Base-by-base conservation (phyloP, 106 monocot genomes). In the Allium sativum region DNA sequence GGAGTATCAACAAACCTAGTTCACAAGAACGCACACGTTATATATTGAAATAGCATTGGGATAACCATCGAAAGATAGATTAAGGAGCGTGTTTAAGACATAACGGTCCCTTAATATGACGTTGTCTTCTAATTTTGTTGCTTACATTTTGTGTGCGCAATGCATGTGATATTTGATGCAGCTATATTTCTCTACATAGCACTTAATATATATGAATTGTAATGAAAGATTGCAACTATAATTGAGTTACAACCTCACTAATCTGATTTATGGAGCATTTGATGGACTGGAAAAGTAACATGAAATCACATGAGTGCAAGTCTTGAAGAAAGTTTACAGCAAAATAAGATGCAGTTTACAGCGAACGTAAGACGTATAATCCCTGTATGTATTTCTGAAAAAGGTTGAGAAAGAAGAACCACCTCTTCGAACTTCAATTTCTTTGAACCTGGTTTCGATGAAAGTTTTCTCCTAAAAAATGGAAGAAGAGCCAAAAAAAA, bases 341-440 rank as follows among this genome's bases (percentile, higher is more conserved):
- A 41, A 7, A 9, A 15, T 13, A 20, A 7, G 14, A 31, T n/a
- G 58, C 17, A 6, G 1, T 58, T 14, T 12, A 58, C 40, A 11
- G 3, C 14, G 14, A 58, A 17, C 17, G 3, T 0, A 41, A 18
- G 45, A 44, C 1, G 18, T 45, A 40, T 7, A 42, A 45, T 12
- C 5, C 45, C 45, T 42, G 44, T 17, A 45, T 61, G 45, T 61
- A 18, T 61, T 44, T 44, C 41, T 5, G 58, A 40, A 7, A 7
- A 44, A 61, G 8, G 7, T 18, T 41, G 11, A 44, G 21, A 18
- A 44, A 61, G 43, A 42, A 59, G 20, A n/a, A 42, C 44, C 41
- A 61, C 61, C 61, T 61, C 45, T 45, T 61, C 61, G 16, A 45
- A 44, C 61, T 61, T 19, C 61, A 0, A 15, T 9, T 61, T 44